Evolutionary conservation across 202 grass and related monocot species (phyloP), one percentile per base, ranked within the genome.

Genomic region (Musa balbisiana): DNA sequence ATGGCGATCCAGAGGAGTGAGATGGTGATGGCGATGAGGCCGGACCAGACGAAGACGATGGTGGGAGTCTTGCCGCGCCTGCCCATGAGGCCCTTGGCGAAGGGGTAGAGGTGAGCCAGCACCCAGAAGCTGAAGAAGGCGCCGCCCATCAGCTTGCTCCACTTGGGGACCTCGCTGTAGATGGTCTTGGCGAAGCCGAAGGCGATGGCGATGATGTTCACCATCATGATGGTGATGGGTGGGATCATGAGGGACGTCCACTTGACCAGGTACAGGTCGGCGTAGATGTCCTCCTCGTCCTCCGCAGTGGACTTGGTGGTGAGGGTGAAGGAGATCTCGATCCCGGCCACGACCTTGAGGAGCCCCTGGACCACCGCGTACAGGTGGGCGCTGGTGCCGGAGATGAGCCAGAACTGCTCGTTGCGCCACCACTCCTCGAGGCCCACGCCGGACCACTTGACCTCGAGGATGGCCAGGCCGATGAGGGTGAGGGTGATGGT

Each of bases 81-180:
- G 1, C 93, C 93, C 93, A 93, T 97, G 3, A 97, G 84, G 9
- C 94, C 94, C 79, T 98, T 98, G 58, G 94, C 94, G 66, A 98
- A 98, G 0, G 94, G 93, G 79, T 92, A 87, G 72, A 98, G 88
- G 77, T 98, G 94, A 3, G 88, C 90, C 12, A 98, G 79, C 77
- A 98, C 90, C 94, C 90, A 98, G 78, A 93, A 98, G 78, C 88
- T 98, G 73, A 98, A 98, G 85, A 98, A 98, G 26, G 82, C 86
- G 3, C 94, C 94, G 53, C 94, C 94, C 66, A 98, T 87, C 74
- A 98, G 86, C 86, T 93, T 98, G 8, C 94, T 90, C 94, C 94
- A 98, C 3, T 92, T 83, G 17, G 94, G 94, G 56, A 87, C 86
- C 73, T 98, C 86, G 20, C 90, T 91, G 74, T 93, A 97, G 43